phyloP scores from a whole-genome alignment of 1,139 yeast species.

The Hansenula sp. region DNA sequence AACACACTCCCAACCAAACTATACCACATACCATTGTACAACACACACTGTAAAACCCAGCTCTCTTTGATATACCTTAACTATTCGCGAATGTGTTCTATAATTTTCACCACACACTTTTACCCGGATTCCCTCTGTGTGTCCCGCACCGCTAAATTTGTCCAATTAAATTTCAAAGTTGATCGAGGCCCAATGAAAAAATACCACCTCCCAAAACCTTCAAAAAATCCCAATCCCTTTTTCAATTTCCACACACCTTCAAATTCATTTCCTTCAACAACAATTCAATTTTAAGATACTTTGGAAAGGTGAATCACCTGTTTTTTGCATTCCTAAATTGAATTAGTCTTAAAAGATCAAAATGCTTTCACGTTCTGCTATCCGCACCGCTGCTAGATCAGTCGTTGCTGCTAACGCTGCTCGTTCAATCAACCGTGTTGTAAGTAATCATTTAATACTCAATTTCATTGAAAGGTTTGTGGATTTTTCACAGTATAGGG shows the following conservation, averaged over 20 bases:
- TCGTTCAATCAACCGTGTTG: slow-evolving; percentile 53
- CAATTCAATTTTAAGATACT: slow-evolving; percentile 3
- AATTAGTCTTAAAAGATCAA: slow-evolving; percentile 13
- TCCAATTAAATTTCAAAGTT: slow-evolving; percentile 18
- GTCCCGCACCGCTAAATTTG: background rate
- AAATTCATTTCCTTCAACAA: slow-evolving; percentile 15
- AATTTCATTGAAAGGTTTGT: too few relatives aligned
- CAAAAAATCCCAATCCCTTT: slow-evolving; percentile 5
- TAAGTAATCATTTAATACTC: too few relatives aligned
- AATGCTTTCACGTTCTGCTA: slow-evolving; percentile 82
- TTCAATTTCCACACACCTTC: slow-evolving; percentile 11
- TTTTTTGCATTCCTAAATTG: slow-evolving; percentile 7
- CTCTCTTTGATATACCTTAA: too few relatives aligned
- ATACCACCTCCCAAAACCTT: slow-evolving; percentile 6
- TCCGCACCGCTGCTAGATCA: slow-evolving; percentile 79
- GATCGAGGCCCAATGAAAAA: slow-evolving; percentile 21
- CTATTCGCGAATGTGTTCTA: too few relatives aligned
- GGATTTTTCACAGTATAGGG: too few relatives aligned
- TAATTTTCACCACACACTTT: background rate
- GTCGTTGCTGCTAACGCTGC: slow-evolving; percentile 60
- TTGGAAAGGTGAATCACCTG: slow-evolving; percentile 5
- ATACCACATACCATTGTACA: too few relatives aligned
- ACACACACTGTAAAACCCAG: too few relatives aligned
- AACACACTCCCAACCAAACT: too few relatives aligned
- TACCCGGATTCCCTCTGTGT: background rate